Conservation (phyloP, 148 eudicot species). For the Camellia japonica region DNA sequence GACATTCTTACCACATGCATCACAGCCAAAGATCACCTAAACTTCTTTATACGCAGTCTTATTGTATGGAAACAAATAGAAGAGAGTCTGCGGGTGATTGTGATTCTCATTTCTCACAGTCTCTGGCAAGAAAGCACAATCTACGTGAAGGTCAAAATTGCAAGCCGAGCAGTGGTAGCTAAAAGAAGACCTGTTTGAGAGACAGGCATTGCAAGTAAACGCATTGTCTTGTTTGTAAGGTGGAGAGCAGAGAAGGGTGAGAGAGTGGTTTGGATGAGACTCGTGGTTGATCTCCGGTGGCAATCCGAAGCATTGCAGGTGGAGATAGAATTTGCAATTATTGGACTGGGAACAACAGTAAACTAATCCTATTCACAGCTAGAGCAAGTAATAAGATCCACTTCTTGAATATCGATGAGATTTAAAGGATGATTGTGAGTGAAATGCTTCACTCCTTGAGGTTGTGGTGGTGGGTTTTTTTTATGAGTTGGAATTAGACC, state of each 20-base stretch:
- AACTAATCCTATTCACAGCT: no score
- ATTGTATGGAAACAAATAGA: constrained; percentile 12
- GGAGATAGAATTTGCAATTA: no score
- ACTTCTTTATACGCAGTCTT: not conserved
- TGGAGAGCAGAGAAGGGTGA: constrained; percentile 27
- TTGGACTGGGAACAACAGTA: no score
- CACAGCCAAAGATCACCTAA: not conserved
- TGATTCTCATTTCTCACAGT: constrained; percentile 18
- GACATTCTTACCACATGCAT: not conserved
- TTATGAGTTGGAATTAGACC: no score
- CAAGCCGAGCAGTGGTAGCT: constrained; percentile 35
- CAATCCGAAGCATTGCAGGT: no score
- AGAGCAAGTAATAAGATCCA: no score
- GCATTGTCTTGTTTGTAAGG: constrained; percentile 11
- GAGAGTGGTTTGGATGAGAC: constrained; percentile 35
- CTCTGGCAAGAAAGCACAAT: constrained; percentile 21
- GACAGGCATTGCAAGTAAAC: constrained; percentile 40
- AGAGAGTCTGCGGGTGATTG: constrained; percentile 13
- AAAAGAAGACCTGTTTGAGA: constrained; percentile 16
- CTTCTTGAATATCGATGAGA: no score
- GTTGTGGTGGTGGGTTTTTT: no score
- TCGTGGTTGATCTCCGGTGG: constrained; percentile 24
- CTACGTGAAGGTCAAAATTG: constrained; percentile 28
- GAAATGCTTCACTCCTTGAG: no score
- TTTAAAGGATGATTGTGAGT: no score